Evolutionary conservation across 2,329 filamentous ascomycete species (phyloP).

Genomic region (Calonectria multiphialidica): DNA sequence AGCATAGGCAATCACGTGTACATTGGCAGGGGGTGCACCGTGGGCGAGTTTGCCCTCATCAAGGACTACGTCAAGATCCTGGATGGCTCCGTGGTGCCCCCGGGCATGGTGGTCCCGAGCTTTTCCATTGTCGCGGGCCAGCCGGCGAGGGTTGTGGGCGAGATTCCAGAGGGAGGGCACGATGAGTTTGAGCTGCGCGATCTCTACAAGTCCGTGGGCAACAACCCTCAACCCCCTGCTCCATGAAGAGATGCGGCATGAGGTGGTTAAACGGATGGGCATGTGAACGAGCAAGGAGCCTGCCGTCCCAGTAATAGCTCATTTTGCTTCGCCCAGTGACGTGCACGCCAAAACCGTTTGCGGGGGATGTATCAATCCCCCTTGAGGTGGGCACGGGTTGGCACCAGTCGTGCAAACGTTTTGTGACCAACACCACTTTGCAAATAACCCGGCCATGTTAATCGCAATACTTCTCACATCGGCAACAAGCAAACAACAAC

Average conservation of each 20-base stretch:
- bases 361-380: background rate
- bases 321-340: background rate
- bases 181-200: conserved; percentile 75
- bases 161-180: conserved; percentile 79
- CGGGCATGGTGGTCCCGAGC: conserved; percentile 92
- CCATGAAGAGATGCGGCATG: conserved; percentile 30
- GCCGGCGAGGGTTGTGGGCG: conserved; percentile 84
- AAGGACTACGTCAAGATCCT: conserved; percentile 94
- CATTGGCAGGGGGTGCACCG: conserved; percentile 80
- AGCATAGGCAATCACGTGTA: conserved; percentile 87
- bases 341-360: background rate
- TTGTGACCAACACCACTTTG: background rate
- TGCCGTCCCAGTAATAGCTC: no score
- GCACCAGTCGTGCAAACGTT: background rate
- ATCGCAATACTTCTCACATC: background rate
- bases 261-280: background rate
- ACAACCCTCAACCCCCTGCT: conserved; percentile 58
- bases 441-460: background rate
- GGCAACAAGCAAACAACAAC: background rate
- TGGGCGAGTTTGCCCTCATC: conserved; percentile 90
- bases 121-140: conserved; percentile 91
- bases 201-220: conserved; percentile 73
- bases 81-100: conserved; percentile 85
- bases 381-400: background rate
- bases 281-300: background rate